Base-by-base conservation (phyloP, 1,284 basidiomycete genomes). In the Trichosporon ovoides region DNA sequence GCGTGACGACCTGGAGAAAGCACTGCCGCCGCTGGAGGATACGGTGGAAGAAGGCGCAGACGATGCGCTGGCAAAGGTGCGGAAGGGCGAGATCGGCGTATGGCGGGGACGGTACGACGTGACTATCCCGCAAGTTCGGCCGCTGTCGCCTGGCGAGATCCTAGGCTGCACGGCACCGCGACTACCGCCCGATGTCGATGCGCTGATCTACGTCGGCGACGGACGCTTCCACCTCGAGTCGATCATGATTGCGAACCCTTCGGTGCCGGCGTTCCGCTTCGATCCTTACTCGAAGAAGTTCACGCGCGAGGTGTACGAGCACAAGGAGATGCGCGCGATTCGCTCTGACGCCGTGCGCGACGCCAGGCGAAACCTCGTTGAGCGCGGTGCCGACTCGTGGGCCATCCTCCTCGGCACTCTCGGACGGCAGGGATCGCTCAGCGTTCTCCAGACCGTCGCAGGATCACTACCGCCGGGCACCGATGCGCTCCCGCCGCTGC, bases 241-340 rank as follows among this genome's bases (percentile, higher is more conserved):
- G 13, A 94, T 98, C 74, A 99, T 98, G 96, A 98, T 99, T 61
- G 92, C 92, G 31, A 99, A 99, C 75, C 96, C 96, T 0, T 79
- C 83, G n/a, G 84, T 98, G 20, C 92, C 95, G 12, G 94, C 96
- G 0, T 98, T 97, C 81, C 85, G 96, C 31, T 99, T 98, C 77
- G 96, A 98, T 71, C 96, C 96, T 5, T 99, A 98, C 76, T 92
- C 91, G 33, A 98, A 98, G 76, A 94, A 94, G 70, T 83, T 99
- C 58, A 98, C 95, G 5, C 80, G 91, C 63, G 96, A 99, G 73
- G 82, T 85, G 6, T 99, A 98, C 70, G 84, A 94, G 70, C 93
- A 98, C 70, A 78, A 80, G 16, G 87, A 91, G 79, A 98, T 98
- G 96, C 83, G 85, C 48, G 72, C 75, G 12, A 78, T 86, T 43